A percentile compares a stretch with the other conserved stretches of the same genome.
phyloP scores from a whole-genome alignment of 208 protist genomes.

The Crithidia expoeki region DNA sequence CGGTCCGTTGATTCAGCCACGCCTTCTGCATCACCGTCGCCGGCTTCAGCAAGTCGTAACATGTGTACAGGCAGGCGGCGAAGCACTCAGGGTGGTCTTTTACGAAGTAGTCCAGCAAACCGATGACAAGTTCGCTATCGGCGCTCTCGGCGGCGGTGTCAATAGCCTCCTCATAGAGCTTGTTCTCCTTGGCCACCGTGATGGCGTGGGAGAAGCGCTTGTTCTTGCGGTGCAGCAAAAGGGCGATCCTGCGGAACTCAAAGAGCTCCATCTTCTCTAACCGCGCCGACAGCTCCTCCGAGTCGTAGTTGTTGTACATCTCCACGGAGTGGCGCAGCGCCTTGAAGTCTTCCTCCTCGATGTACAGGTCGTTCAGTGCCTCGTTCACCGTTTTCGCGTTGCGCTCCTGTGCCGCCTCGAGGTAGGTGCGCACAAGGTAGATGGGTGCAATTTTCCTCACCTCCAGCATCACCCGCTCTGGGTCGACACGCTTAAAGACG shows the following conservation, averaged over 20 bases:
- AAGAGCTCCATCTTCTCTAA: slow-evolving; percentile 98
- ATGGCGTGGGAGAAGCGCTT: slow-evolving; percentile 93
- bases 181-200: slow-evolving; percentile 97
- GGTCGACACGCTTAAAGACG: slow-evolving; percentile 96
- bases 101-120: slow-evolving; percentile 98
- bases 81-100: slow-evolving; percentile 96
- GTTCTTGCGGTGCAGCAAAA: slow-evolving; percentile 97
- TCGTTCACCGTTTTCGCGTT: slow-evolving; percentile 97
- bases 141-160: slow-evolving; percentile 96
- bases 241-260: slow-evolving; percentile 99
- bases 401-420: slow-evolving; percentile 94
- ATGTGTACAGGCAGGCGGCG: slow-evolving; percentile 96
- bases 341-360: slow-evolving; percentile 99
- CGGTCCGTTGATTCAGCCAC: slow-evolving; percentile 97
- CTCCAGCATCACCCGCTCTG: slow-evolving; percentile 96
- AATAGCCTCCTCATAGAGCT: slow-evolving; percentile 98
- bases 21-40: slow-evolving; percentile 98
- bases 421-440: slow-evolving; percentile 97
- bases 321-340: slow-evolving; percentile 96
- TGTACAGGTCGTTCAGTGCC: slow-evolving; percentile 98
- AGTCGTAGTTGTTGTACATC: slow-evolving; percentile 97
- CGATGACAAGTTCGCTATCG: slow-evolving; percentile 92
- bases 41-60: slow-evolving; percentile 96
- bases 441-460: slow-evolving; percentile 87
- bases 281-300: slow-evolving; percentile 94